These are phyloP conservation scores for Sugiyamaella valdiviana DNA, from an alignment of 805 yeast genomes.

Conservation along the genomic window DNA sequence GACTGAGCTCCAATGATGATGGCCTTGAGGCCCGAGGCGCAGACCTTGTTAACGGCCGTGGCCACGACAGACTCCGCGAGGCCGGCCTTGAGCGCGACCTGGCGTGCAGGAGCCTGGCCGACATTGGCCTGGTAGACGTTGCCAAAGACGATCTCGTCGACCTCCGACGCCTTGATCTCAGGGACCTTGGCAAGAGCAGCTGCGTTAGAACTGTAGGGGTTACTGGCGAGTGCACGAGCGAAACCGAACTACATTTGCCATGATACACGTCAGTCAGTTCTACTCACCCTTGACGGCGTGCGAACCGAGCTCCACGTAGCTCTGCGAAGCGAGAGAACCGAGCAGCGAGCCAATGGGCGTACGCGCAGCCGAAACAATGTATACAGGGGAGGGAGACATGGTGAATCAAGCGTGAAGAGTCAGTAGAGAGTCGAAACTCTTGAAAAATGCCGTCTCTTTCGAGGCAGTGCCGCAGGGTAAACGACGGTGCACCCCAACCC, in stretches of 20 bases:
- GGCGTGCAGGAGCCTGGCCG: conserved; percentile 98
- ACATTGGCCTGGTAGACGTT: conserved; percentile 87
- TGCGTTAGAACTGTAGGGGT: background rate
- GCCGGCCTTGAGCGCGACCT: conserved; percentile 89
- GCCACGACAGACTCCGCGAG: conserved; percentile 74
- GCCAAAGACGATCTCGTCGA: conserved; percentile 89
- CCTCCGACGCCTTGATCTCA: conserved; percentile 64
- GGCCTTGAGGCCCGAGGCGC: conserved; percentile 94
- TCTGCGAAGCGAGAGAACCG: conserved; percentile 69
- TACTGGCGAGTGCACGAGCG: too few species aligned
- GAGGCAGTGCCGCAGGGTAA: background rate
- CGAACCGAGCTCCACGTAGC: conserved; percentile 82
- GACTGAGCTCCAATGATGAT: conserved; percentile 87
- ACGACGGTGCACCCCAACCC: background rate
- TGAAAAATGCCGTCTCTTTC: background rate
- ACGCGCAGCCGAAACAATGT: conserved; percentile 86
- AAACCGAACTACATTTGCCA: too few species aligned
- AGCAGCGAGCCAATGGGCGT: conserved; percentile 96
- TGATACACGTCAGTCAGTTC: too few species aligned
- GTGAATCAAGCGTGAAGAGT: background rate
- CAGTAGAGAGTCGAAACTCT: background rate
- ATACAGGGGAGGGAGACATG: conserved; percentile 42
- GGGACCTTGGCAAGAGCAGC: conserved; percentile 69
- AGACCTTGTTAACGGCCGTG: conserved; percentile 90
- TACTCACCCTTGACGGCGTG: conserved; percentile 63